phyloP scores from a whole-genome alignment of 2,329 filamentous ascomycete species.

The Trichoderma sp. region DNA sequence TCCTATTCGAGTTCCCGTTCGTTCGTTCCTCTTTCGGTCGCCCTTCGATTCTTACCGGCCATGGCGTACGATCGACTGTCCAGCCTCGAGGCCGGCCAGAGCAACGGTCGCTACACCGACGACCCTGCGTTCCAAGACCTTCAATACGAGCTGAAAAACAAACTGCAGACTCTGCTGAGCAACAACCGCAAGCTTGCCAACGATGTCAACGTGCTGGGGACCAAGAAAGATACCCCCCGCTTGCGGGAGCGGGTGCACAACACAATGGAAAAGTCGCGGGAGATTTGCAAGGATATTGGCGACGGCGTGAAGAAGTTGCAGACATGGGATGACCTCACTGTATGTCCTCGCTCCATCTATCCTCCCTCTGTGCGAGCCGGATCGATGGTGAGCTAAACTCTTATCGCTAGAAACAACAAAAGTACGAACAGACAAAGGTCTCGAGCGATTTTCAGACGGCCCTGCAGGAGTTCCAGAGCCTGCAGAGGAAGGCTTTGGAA shows the following conservation, averaged over 20 bases:
- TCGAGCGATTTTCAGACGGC: slow-evolving; percentile 90
- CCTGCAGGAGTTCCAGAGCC: slow-evolving; percentile 84
- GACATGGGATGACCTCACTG: slow-evolving; percentile 80
- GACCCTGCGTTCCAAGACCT: slow-evolving; percentile 89
- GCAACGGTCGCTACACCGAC: slow-evolving; percentile 76
- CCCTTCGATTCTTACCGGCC: slow-evolving; percentile 2
- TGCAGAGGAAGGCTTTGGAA: slow-evolving; percentile 89
- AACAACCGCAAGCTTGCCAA: slow-evolving; percentile 84
- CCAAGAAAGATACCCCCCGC: slow-evolving; percentile 85
- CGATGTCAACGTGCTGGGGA: slow-evolving; percentile 84
- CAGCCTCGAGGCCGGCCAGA: slow-evolving; percentile 75
- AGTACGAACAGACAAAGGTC: slow-evolving; percentile 93
- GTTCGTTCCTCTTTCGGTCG: not conserved
- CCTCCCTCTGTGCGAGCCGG: not conserved
- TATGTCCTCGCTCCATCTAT: slow-evolving; percentile 49
- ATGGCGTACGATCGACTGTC: slow-evolving; percentile 95
- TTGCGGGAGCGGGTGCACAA: slow-evolving; percentile 89
- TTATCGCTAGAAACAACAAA: slow-evolving; percentile 75
- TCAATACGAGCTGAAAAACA: slow-evolving; percentile 80
- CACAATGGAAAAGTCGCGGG: slow-evolving; percentile 81
- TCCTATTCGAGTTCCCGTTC: not conserved
- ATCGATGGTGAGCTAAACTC: slow-evolving; percentile 4
- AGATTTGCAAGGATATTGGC: slow-evolving; percentile 86
- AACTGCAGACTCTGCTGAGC: slow-evolving; percentile 84
- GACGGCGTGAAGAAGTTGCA: slow-evolving; percentile 93